Evolutionary conservation across 108 stramenopile species (phyloP).

Genomic region (Nannochloropsis gaditana): DNA sequence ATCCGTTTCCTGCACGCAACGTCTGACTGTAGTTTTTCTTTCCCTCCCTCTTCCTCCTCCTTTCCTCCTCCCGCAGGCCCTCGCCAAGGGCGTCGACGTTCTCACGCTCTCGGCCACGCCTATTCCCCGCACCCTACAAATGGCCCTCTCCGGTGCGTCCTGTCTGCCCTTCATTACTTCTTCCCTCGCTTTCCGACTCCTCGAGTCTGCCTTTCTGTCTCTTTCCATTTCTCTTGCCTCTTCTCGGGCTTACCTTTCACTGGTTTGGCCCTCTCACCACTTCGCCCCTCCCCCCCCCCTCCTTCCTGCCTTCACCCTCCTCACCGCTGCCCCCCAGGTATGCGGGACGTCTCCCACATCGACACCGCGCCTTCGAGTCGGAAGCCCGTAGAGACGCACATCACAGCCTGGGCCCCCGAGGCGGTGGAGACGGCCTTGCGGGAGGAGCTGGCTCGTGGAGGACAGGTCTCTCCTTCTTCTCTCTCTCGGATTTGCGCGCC

Average conservation of each 20-base stretch:
- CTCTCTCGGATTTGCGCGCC: neutral
- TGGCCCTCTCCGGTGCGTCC: conserved; percentile 63
- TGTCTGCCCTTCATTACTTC: neutral
- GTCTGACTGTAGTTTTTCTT: neutral
- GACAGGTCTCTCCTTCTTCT: conserved; percentile 37
- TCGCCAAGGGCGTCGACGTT: conserved; percentile 78
- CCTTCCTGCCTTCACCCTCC: neutral
- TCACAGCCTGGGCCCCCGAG: conserved; percentile 63
- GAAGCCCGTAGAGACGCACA: conserved; percentile 65
- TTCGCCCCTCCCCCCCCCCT: neutral
- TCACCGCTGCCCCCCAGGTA: conserved; percentile 35
- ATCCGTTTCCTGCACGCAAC: too few relatives aligned
- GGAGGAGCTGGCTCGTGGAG: conserved; percentile 69
- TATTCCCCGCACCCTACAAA: conserved; percentile 88
- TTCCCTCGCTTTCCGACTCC: neutral
- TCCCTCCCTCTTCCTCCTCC: neutral
- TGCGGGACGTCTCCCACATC: conserved; percentile 81
- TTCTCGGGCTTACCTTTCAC: too few relatives aligned
- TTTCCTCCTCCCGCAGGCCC: conserved; percentile 21
- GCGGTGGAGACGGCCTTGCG: conserved; percentile 45
- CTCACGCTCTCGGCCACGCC: conserved; percentile 89
- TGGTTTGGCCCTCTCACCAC: too few relatives aligned
- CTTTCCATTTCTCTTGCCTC: too few relatives aligned
- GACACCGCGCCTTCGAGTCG: conserved; percentile 76
- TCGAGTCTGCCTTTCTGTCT: neutral